Base-by-base conservation (phyloP, 2,329 filamentous ascomycete genomes). In the Apiospora malaysiana region DNA sequence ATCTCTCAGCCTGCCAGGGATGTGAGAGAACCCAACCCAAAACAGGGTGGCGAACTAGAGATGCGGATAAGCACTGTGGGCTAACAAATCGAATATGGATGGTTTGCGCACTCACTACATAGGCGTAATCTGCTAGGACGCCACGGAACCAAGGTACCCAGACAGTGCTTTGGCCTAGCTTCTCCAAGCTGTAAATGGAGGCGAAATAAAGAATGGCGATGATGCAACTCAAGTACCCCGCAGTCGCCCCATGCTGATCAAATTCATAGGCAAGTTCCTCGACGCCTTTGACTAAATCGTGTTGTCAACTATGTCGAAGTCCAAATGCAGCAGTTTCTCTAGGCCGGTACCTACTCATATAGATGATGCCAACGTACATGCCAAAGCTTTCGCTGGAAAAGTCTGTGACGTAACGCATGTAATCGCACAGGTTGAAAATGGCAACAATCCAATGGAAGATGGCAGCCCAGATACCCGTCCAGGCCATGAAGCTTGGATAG, bases 391-490 rank as follows among this genome's bases (percentile, higher is more conserved):
- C 83, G 69, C 83, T 85, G 0, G 85, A 87, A 72, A 89, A 89
- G 70, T 88, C 86, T 2, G 87, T 89, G 42, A 89, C 85, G 73
- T 88, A 88, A 7, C 86, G 83, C 86, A 89, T 88, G 75, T 88
- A 88, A 74, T 89, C 85, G 75, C 86, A 88, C 49, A 82, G 78
- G 71, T 89, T 89, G 69, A 83, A 83, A 32, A 87, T 78, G 0
- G 86, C 83, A 7, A 85, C 83, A 8, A 88, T 80, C 86, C 86
- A 89, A 75, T 90, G 88, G 59, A 87, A 87, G 23, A 89, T 85
- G 0, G 86, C 86, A 0, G 85, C 85, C 87, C 86, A 89, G 27
- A 89, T 89, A 1, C 83, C 84, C 0, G 86, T 84, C 87, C 87
- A 89, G 4, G 83, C 83, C 77, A 89, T 87, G 75, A 89, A 87